phyloP scores from a whole-genome alignment of 1,284 basidiomycete species.

The Agaricales sp. region DNA sequence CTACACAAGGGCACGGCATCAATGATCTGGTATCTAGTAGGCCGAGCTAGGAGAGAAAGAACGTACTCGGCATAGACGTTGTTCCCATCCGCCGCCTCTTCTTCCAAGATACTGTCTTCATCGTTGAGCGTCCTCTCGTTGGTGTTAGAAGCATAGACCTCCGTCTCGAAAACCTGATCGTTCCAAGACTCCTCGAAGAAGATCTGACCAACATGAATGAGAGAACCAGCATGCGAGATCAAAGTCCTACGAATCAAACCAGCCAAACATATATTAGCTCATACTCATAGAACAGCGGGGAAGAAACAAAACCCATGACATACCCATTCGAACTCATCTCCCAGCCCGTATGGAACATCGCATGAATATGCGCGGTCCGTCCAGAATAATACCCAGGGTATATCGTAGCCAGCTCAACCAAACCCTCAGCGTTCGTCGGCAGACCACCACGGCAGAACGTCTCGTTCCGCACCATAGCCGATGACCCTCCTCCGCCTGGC shows the following conservation, averaged over 20 bases:
- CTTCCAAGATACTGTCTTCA: slow-evolving; percentile 16
- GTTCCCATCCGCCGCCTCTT: slow-evolving; percentile 17
- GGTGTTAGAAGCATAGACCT: slow-evolving; percentile 18
- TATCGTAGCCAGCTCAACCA: slow-evolving; percentile 39
- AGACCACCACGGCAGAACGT: slow-evolving; percentile 40
- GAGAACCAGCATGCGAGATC: slow-evolving; percentile 20
- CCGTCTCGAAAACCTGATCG: slow-evolving; percentile 19
- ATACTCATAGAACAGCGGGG: not conserved
- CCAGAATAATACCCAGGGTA: slow-evolving; percentile 36
- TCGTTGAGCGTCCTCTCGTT: slow-evolving; percentile 17
- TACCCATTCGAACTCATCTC: slow-evolving; percentile 19
- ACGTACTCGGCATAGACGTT: slow-evolving; percentile 19
- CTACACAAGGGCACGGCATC: not conserved
- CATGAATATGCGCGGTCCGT: slow-evolving; percentile 22
- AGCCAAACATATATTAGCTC: not conserved
- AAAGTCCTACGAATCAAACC: slow-evolving; percentile 17
- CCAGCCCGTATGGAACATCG: slow-evolving; percentile 21
- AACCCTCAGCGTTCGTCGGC: slow-evolving; percentile 38
- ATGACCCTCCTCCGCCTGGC: slow-evolving; percentile 2
- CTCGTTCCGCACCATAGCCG: slow-evolving; percentile 14
- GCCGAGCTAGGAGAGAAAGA: slow-evolving; percentile 21
- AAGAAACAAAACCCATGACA: slow-evolving; percentile 18
- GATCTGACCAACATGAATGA: slow-evolving; percentile 30
- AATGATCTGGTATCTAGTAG: not conserved
- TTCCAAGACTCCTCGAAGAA: slow-evolving; percentile 34